Evolutionary conservation across 2,329 filamentous ascomycete species (phyloP), one percentile per base, ranked within the genome.

Genomic region (Capronia coronata): DNA sequence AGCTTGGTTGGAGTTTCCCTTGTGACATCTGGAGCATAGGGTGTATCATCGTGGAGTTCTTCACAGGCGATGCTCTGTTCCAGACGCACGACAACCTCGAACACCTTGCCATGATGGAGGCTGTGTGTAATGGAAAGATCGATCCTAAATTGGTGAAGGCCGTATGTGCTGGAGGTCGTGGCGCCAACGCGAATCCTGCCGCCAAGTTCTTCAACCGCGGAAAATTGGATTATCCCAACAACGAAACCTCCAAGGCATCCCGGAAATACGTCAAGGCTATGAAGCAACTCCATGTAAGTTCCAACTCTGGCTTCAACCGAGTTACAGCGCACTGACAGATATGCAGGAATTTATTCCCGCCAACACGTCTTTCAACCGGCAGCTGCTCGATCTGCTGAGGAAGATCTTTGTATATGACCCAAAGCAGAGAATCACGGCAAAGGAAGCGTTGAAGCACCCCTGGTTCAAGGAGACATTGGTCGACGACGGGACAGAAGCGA

Each of bases 21-120:
- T 83, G 81, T 61, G 80, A 84, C 59, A 80, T 84, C 46, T 84
- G 80, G 80, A 83, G 80, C 63, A 82, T 84, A 48, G 80, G 80
- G 18, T 84, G 80, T 58, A 84, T 84, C 48, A 67, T 84, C 9
- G 80, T 84, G 25, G 80, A 84, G 57, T 84, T 83, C 63, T 83
- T 80, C 68, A 84, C 80, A 0, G 80, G 80, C 8, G 80, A 84
- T 64, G 80, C 80, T 37, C 68, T 84, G 2, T 84, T 84, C 68
- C 80, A 84, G 62, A 83, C 80, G 0, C 80, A 83, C 62, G 80
- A 84, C 64, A 83, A 83, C 55, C 72, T 82, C 25, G 80, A 83
- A 62, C 80, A 84, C 63, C 72, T 84, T 40, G 80, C 79, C 30
- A 84, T 84, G 80, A 84, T 84, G 80, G 80, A 84, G 64, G 72